Base-by-base conservation (phyloP, 306 rosid species). In the Fragaria nilgerrensis region DNA sequence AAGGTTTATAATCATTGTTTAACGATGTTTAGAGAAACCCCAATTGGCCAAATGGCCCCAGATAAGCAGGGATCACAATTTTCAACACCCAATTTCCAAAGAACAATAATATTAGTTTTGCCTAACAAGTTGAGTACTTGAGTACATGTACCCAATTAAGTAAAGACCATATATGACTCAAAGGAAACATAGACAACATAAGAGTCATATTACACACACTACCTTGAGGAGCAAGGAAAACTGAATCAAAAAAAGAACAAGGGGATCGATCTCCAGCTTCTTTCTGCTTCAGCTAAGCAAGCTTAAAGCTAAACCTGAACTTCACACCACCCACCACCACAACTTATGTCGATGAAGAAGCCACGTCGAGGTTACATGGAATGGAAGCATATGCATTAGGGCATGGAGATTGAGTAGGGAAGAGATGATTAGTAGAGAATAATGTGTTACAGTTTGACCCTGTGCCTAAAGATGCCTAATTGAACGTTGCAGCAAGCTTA, bases 251-350 rank as follows among this genome's bases (percentile, higher is more conserved):
- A 4, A 80, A 52, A 37, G 25, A 75, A 70, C 25, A 79, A 81
- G 64, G 59, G 66, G n/a, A n/a, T 36, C 39, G 41, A 5, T 73
- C 32, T 75, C 22, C 78, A 74, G 78, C 73, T 84, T 63, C 69
- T 93, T 78, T 81, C 93, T 88, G 90, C 86, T 84, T 87, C 64
- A 84, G 86, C 97, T 83, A 87, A 88, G 80, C 75, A 88, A 76
- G 81, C 82, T 27, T 67, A 75, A 81, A 81, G 44, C 69, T 64
- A 43, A 69, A 69, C 69, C 25, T 67, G 62, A 68, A 55, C 36
- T 53, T 70, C 79, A 72, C 81, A 82, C 81, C 79, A 77, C 66
- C 81, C 80, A 77, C 66, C 84, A 80, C 48, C 56, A 73, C 29
- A 0, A 49, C 63, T 73, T 61, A 64, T 69, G 76, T 77, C 82